Evolutionary conservation across 1,284 basidiomycete species (phyloP), one percentile per base, ranked within the genome.

Genomic region (Caloboletus firmus): DNA sequence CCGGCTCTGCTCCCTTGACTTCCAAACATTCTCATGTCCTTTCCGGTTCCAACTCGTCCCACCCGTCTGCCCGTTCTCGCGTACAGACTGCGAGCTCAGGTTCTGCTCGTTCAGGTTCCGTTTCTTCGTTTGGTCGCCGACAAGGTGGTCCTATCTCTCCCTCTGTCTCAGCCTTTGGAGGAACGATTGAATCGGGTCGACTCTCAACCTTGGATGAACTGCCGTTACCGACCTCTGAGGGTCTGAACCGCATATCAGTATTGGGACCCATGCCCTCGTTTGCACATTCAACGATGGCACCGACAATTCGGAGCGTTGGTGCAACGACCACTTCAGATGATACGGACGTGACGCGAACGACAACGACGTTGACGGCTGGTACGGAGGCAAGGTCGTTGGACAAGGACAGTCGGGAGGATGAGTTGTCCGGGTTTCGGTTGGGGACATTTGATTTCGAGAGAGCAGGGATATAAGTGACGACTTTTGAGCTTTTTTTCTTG

Each of bases 1-100:
- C 73, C 17, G 79, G 80, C 42, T 87, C 85, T 6, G 80, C 74
- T 2, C 74, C 82, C 1, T 70, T 74, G 13, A 80, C 78, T 51
- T 59, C 75, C 56, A 61, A 64, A 44, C 61, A 73, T 61, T 60
- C 74, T 61, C 58, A 62, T 35, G 54, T 44, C 46, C 55, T 56
- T 39, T 76, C 71, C 31, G 74, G 78, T 45, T 84, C 74, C 13
- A 65, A 64, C 49, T 82, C 81, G 1, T 82, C 82, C 5, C 71
- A 75, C 5, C 79, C 77, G 10, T 80, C 81, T 11, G 74, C 66
- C 6, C 72, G 68, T 4, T 70, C 65, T 40, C 67, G 63, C 54
- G 54, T 37, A 62, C 72, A 31, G 60, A 66, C 51, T 13, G 32
- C 22, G 5, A 74, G 74, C 54, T 77, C 76, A 37, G 73, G 73